Percentiles rank a stretch among this genome's conserved stretches.
These are phyloP conservation scores for Xylaria venustula DNA, from an alignment of 495 filamentous ascomycete species.

Conservation along the genomic window DNA sequence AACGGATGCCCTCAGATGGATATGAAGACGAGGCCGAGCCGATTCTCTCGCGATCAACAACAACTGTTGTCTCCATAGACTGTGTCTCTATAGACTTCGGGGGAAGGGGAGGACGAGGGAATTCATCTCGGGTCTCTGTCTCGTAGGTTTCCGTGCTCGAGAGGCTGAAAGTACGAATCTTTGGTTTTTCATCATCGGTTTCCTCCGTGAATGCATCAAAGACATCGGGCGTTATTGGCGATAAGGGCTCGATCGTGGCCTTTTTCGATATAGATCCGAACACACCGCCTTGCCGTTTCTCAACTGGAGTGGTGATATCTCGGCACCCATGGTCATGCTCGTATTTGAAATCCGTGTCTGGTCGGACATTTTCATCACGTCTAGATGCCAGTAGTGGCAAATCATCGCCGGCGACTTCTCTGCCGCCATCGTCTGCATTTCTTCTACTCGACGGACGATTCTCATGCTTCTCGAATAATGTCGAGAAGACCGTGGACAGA, in stretches of 20 bases:
- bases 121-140: neutral
- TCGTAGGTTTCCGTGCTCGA: neutral
- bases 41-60: neutral
- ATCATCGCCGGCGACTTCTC: neutral
- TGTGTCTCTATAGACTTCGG: too few relatives aligned
- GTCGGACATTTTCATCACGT: conserved; percentile 5
- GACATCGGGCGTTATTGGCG: neutral
- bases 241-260: neutral
- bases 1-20: conserved; percentile 32
- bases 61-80: conserved; percentile 1
- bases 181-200: neutral
- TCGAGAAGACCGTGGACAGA: conserved; percentile 24
- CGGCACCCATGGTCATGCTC: neutral
- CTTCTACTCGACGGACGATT: conserved; percentile 5
- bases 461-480: conserved; percentile 24
- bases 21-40: conserved; percentile 28
- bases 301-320: neutral
- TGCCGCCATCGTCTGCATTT: neutral
- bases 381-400: neutral
- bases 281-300: neutral
- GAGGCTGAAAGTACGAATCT: neutral
- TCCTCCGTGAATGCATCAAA: neutral
- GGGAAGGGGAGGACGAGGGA: too few relatives aligned
- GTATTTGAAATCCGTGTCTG: neutral
- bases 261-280: neutral